Evolutionary conservation across 352 stramenopile genomes (phyloP), one percentile per base, ranked within the genome.

Genomic region (Phytophthora sp.): DNA sequence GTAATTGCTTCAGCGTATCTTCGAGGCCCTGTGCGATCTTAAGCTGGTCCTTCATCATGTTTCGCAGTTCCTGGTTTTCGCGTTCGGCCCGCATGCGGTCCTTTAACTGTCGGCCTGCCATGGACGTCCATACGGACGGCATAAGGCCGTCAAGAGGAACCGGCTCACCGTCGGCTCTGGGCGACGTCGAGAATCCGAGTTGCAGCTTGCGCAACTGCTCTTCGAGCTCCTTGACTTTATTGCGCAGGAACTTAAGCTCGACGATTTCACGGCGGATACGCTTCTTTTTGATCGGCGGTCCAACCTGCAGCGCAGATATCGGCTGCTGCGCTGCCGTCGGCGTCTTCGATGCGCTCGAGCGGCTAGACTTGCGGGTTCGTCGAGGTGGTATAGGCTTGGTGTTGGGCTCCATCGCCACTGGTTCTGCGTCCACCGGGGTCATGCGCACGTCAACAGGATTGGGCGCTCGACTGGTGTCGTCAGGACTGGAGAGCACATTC

Each of bases 161-260:
- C 3, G 61, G 50, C 7, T 49, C 59, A 12, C 52, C 52, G 2
- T 58, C 45, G 1, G 31, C 47, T 15, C 21, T 24, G 9, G 27
- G 38, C 3, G 47, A 58, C 16, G 54, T 57, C 0, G 61, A 61
- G 23, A 67, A 65, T 1, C 61, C 47, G 2, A 66, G 41, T 18
- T 66, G 60, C 18, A 79, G 35, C 24, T 63, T 44, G 20, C 55
- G 67, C 20, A 79, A 16, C 3, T 76, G 42, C 23, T 71, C 49
- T 27, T 79, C 71, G 23, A 79, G 70, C 56, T 79, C 66, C 23
- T 69, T 67, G 21, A 69, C 71, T 63, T 79, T 74, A 27, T 45
- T 35, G 7, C 68, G 67, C 36, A 79, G 24, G 38, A 63, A 71
- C 45, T 76, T 67, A 21, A 79, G 57, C 44, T 80, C 72, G 20